phyloP scores from a whole-genome alignment of 2,329 filamentous ascomycete species.

The Penicillium nordicum region DNA sequence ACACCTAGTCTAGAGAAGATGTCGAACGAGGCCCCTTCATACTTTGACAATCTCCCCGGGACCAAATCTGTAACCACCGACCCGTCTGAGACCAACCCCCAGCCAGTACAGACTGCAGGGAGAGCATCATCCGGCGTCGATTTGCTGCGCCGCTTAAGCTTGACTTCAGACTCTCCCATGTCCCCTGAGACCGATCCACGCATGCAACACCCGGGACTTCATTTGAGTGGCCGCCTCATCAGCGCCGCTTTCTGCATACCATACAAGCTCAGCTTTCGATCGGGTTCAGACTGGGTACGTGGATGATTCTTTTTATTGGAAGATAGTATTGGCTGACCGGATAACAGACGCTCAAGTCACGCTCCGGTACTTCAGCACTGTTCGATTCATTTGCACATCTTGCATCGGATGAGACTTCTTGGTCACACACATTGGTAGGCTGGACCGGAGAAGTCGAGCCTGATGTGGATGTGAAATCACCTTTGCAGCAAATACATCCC shows the following conservation, averaged over 20 bases:
- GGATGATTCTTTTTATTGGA: not conserved
- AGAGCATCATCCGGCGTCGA: slow-evolving; percentile 50
- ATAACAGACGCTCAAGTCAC: slow-evolving; percentile 65
- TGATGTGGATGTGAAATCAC: slow-evolving; percentile 25
- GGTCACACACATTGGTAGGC: slow-evolving; percentile 88
- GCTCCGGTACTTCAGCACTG: slow-evolving; percentile 83
- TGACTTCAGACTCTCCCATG: slow-evolving; percentile 39
- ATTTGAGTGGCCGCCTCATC: slow-evolving; percentile 60
- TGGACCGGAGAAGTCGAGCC: slow-evolving; percentile 87
- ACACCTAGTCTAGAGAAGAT: slow-evolving; percentile 24
- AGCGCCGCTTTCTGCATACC: slow-evolving; percentile 63
- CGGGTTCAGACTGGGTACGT: slow-evolving; percentile 56
- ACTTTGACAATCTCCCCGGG: slow-evolving; percentile 29
- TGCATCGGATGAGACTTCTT: slow-evolving; percentile 75
- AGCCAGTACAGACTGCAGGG: slow-evolving; percentile 26
- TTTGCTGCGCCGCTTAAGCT: slow-evolving; percentile 52
- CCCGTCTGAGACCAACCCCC: slow-evolving; percentile 10
- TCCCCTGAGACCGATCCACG: slow-evolving; percentile 53
- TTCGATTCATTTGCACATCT: slow-evolving; percentile 89
- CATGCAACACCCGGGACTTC: slow-evolving; percentile 54
- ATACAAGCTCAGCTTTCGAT: slow-evolving; percentile 54
- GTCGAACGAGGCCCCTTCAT: slow-evolving; percentile 27
- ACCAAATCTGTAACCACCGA: slow-evolving; percentile 17
- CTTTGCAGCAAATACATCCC: slow-evolving; percentile 30
- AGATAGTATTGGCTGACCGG: slow-evolving; percentile 1